Conservation (phyloP, 768 basidiomycete genomes). For the Mycena capillaripes region DNA sequence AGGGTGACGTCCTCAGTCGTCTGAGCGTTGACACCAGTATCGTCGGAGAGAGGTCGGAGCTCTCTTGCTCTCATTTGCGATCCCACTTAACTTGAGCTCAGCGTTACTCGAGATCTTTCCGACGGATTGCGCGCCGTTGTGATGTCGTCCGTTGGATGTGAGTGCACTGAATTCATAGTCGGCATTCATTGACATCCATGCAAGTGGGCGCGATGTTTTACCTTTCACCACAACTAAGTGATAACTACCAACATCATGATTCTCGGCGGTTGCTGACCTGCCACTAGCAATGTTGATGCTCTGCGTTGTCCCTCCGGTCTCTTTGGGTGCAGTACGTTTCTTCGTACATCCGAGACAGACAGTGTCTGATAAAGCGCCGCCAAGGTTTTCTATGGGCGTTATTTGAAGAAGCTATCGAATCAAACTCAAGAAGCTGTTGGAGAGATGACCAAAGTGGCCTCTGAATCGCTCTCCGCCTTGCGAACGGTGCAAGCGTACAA, state of each 20-base stretch:
- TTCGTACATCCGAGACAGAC: neutral
- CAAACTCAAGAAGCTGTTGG: slow-evolving; percentile 95
- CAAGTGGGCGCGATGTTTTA: slow-evolving; percentile 96
- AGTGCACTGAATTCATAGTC: slow-evolving; percentile 45
- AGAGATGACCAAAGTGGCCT: slow-evolving; percentile 96
- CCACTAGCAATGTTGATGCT: slow-evolving; percentile 83
- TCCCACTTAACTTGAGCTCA: slow-evolving; percentile 42
- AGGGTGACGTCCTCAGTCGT: slow-evolving; percentile 94
- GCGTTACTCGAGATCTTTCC: slow-evolving; percentile 84
- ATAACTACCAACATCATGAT: neutral
- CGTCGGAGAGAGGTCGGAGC: slow-evolving; percentile 87
- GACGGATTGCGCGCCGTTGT: slow-evolving; percentile 88
- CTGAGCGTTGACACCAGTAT: slow-evolving; percentile 93
- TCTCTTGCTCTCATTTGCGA: neutral
- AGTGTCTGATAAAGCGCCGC: neutral
- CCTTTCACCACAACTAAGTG: slow-evolving; percentile 85
- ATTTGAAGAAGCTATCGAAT: slow-evolving; percentile 91
- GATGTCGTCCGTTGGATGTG: slow-evolving; percentile 94
- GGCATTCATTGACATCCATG: neutral
- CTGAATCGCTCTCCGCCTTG: slow-evolving; percentile 90
- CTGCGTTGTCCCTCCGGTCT: slow-evolving; percentile 89
- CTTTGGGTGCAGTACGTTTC: slow-evolving; percentile 79
- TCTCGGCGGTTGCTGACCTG: slow-evolving; percentile 10
- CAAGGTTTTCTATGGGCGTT: slow-evolving; percentile 96
- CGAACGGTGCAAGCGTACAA: slow-evolving; percentile 95